A percentile compares a stretch with the other conserved stretches of the same genome.
These are phyloP conservation scores for Scedosporium apiospermum DNA, from an alignment of 2,329 filamentous ascomycete genomes.

Conservation along the genomic window DNA sequence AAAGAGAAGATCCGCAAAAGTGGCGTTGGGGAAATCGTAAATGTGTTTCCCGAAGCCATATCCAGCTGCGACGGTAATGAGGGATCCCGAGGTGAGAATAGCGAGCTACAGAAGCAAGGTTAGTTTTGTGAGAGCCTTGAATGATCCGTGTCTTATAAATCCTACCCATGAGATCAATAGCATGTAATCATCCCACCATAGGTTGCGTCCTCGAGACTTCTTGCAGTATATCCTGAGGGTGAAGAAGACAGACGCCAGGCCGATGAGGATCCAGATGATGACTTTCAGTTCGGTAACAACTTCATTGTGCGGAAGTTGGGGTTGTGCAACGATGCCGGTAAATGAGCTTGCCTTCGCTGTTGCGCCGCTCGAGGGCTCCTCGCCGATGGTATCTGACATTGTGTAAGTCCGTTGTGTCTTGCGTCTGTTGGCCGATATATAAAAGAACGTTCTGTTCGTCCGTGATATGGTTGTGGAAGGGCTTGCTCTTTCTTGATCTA, in stretches of 20 bases:
- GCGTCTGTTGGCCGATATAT: neutral
- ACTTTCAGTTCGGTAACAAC: conserved; percentile 1
- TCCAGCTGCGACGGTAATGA: conserved; percentile 6
- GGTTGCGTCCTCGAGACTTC: conserved; percentile 10
- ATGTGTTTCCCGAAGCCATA: conserved; percentile 12
- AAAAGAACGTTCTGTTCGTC: neutral
- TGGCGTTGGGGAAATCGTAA: conserved; percentile 5
- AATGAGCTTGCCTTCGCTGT: neutral
- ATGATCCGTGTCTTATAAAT: neutral
- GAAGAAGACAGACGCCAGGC: conserved; percentile 12
- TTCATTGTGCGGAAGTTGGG: conserved; percentile 5
- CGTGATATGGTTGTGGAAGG: neutral
- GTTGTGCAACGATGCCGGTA: neutral
- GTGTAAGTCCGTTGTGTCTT: neutral
- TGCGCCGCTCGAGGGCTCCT: neutral
- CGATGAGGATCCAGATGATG: conserved; percentile 13
- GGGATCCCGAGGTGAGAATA: conserved; percentile 7
- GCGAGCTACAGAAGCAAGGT: conserved; percentile 2
- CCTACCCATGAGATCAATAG: conserved; percentile 17
- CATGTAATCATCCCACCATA: conserved; percentile 19
- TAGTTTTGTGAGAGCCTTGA: conserved; percentile 3
- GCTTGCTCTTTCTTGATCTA: neutral
- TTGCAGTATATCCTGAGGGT: conserved; percentile 15
- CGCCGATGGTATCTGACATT: neutral
- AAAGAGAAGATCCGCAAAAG: conserved; percentile 1